phyloP scores from a whole-genome alignment of 2,329 filamentous ascomycete species.

The Cladosporium sp. region DNA sequence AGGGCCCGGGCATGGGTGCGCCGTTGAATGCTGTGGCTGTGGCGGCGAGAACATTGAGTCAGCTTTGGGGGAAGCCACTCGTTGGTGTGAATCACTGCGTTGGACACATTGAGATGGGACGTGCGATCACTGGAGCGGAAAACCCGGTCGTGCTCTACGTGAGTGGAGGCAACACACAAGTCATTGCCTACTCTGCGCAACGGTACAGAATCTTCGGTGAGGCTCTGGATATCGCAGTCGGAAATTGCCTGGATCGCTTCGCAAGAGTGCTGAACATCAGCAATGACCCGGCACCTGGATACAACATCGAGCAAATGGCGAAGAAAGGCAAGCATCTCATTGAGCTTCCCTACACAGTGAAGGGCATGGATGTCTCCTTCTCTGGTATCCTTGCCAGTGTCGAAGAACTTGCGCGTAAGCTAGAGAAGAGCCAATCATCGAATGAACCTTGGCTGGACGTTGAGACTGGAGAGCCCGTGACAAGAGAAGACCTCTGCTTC shows the following conservation, averaged over 20 bases:
- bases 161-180: slow-evolving; percentile 93
- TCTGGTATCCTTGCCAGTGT: slow-evolving; percentile 84
- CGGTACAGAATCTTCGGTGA: slow-evolving; percentile 98
- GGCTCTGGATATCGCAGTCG: slow-evolving; percentile 94
- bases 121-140: slow-evolving; percentile 82
- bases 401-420: slow-evolving; percentile 73
- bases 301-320: slow-evolving; percentile 96
- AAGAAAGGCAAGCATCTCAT: slow-evolving; percentile 70
- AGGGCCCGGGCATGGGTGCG: slow-evolving; percentile 94
- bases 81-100: slow-evolving; percentile 98
- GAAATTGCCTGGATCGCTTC: slow-evolving; percentile 95
- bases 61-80: slow-evolving; percentile 85
- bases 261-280: slow-evolving; percentile 86
- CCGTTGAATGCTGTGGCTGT: slow-evolving; percentile 85
- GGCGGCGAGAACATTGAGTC: slow-evolving; percentile 74
- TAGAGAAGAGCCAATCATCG: slow-evolving; percentile 39
- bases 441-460: slow-evolving; percentile 38
- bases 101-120: slow-evolving; percentile 98
- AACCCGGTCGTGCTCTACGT: slow-evolving; percentile 97
- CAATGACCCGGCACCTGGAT: slow-evolving; percentile 94
- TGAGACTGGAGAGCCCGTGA: slow-evolving; percentile 61
- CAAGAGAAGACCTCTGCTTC: slow-evolving; percentile 85
- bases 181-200: slow-evolving; percentile 93
- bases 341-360: slow-evolving; percentile 92
- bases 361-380: slow-evolving; percentile 98